A percentile compares a stretch with the other conserved stretches of the same genome.
phyloP scores from a whole-genome alignment of 176 grass and related monocot species.

The Eremochloa ophiuroides region DNA sequence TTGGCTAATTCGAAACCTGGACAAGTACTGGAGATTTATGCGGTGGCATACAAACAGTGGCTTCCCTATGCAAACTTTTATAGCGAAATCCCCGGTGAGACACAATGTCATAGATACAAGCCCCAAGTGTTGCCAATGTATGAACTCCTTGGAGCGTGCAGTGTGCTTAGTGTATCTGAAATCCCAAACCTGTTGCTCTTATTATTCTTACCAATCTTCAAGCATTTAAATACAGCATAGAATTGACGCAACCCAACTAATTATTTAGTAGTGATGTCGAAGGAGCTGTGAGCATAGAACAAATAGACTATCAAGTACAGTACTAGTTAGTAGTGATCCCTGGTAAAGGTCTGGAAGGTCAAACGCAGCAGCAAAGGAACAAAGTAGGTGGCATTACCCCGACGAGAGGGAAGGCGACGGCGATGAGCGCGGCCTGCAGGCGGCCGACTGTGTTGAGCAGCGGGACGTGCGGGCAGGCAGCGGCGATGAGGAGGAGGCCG shows the following conservation, averaged over 20 bases:
- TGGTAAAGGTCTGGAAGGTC: not conserved
- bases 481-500: conserved; percentile 73
- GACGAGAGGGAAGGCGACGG: conserved; percentile 92
- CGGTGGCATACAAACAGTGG: not conserved
- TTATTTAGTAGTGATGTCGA: not conserved
- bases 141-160: not conserved
- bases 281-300: not conserved
- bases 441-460: conserved; percentile 23
- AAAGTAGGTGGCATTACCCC: conserved; percentile 48
- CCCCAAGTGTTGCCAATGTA: not conserved
- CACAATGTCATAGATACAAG: not conserved
- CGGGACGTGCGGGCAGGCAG: conserved; percentile 51
- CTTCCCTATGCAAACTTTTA: not conserved
- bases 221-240: not conserved
- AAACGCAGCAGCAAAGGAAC: not conserved
- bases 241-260: not conserved
- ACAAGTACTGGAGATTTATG: not conserved
- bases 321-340: not conserved
- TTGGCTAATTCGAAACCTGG: not conserved
- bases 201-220: not conserved
- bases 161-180: not conserved
- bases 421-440: conserved; percentile 57
- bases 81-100: not conserved
- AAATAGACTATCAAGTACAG: not conserved
- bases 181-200: not conserved